A percentile compares a stretch with the other conserved stretches of the same genome.
Conservation (phyloP, 2,329 filamentous ascomycete species). For the Xylaria sp. region DNA sequence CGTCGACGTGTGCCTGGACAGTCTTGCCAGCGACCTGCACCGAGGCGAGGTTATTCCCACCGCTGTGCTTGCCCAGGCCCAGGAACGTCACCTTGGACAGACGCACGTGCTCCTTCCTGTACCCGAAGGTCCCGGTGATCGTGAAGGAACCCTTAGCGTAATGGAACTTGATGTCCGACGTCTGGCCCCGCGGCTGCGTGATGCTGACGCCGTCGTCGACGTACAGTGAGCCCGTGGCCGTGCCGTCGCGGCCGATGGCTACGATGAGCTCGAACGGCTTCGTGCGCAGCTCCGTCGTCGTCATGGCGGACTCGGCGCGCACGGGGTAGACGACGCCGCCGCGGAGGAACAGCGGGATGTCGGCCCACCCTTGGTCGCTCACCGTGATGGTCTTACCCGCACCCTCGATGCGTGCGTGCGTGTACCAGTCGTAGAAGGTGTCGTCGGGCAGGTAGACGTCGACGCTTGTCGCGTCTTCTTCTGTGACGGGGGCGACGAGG, state of each 20-base stretch:
- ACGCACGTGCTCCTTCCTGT: slow-evolving; percentile 52
- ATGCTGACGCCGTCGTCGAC: slow-evolving; percentile 81
- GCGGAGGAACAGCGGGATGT: slow-evolving; percentile 75
- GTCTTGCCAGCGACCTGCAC: slow-evolving; percentile 31
- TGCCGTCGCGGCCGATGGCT: slow-evolving; percentile 70
- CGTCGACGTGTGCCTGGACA: slow-evolving; percentile 32
- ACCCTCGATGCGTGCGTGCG: slow-evolving; percentile 57
- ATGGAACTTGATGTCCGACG: slow-evolving; percentile 68
- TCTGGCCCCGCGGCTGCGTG: slow-evolving; percentile 60
- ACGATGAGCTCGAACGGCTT: slow-evolving; percentile 78
- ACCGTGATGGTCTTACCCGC: slow-evolving; percentile 54
- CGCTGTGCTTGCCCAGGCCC: slow-evolving; percentile 45
- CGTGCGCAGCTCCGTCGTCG: slow-evolving; percentile 70
- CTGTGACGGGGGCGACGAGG: slow-evolving; percentile 59
- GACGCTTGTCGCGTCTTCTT: slow-evolving; percentile 57
- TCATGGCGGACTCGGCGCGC: slow-evolving; percentile 67
- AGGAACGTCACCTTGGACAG: slow-evolving; percentile 64
- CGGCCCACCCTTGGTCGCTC: slow-evolving; percentile 54
- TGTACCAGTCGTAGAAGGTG: slow-evolving; percentile 64
- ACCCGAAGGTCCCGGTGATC: slow-evolving; percentile 65
- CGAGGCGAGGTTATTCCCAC: slow-evolving; percentile 5
- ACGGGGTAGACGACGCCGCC: slow-evolving; percentile 74
- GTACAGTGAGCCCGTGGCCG: slow-evolving; percentile 75
- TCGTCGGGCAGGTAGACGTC: slow-evolving; percentile 60
- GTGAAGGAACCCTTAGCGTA: slow-evolving; percentile 66